Conservation (phyloP, 129 eudicot genomes). For the Pulicaria dysenterica region DNA sequence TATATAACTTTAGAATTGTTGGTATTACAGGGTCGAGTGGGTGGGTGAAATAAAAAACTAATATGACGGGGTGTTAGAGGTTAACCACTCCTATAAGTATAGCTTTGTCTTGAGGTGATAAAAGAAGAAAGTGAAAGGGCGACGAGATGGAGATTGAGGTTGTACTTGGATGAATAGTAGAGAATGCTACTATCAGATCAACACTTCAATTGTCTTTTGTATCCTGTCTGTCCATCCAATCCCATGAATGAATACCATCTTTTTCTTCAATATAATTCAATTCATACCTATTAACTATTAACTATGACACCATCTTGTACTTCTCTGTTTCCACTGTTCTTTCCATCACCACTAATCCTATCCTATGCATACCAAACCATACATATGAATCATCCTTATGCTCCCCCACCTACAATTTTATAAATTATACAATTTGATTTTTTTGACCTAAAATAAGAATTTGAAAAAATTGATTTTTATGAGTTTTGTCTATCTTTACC, state of each 20-base stretch:
- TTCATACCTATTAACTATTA: slow-evolving; percentile 11
- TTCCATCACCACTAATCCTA: background rate
- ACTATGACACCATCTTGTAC: slow-evolving; percentile 32
- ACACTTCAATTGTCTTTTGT: slow-evolving; percentile 35
- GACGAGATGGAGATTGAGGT: slow-evolving; percentile 16
- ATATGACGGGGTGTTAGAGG: too few species aligned
- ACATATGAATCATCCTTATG: too few species aligned
- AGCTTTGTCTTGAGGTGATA: slow-evolving; percentile 22
- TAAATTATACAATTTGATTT: too few species aligned
- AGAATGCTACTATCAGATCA: slow-evolving; percentile 46
- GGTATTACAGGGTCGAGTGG: too few species aligned
- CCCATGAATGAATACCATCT: slow-evolving; percentile 35
- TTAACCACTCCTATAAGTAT: too few species aligned
- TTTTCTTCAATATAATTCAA: slow-evolving; percentile 31
- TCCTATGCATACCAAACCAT: background rate
- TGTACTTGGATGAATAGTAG: slow-evolving; percentile 41
- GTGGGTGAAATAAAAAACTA: too few species aligned
- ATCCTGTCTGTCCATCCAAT: slow-evolving; percentile 34
- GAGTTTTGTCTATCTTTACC: too few species aligned
- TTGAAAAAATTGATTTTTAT: too few species aligned
- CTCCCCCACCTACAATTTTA: too few species aligned
- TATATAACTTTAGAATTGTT: too few species aligned
- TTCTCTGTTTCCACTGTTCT: slow-evolving; percentile 16
- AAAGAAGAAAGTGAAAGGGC: slow-evolving; percentile 3
- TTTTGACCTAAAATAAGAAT: too few species aligned